Conservation (phyloP, 2,329 filamentous ascomycete species). For the Exophiala mesophila region DNA sequence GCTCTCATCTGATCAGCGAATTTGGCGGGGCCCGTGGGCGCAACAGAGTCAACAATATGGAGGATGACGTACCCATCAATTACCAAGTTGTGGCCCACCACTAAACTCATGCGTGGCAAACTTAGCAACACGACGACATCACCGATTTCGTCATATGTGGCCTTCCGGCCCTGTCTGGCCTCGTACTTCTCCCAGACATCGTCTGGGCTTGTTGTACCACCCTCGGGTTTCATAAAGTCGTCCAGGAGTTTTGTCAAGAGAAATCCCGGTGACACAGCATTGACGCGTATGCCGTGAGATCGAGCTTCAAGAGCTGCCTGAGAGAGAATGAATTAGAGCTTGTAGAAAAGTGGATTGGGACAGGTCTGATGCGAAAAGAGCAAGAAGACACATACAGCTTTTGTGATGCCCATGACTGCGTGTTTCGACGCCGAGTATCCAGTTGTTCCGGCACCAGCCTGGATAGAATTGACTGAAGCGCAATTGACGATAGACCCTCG, state of each 20-base stretch:
- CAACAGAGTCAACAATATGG: background rate
- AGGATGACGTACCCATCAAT: slow-evolving; percentile 16
- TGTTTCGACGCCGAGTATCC: slow-evolving; percentile 22
- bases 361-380: too few relatives aligned
- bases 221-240: slow-evolving; percentile 9
- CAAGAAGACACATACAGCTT: slow-evolving; percentile 13
- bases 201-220: slow-evolving; percentile 1
- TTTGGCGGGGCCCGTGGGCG: background rate
- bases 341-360: too few relatives aligned
- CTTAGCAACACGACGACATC: slow-evolving; percentile 21
- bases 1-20: background rate
- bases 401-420: slow-evolving; percentile 20
- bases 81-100: slow-evolving; percentile 21
- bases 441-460: slow-evolving; percentile 17
- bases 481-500: slow-evolving; percentile 41
- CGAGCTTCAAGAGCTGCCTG: slow-evolving; percentile 18
- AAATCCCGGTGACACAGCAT: slow-evolving; percentile 19
- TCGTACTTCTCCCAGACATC: slow-evolving; percentile 17
- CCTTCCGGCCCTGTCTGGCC: slow-evolving; percentile 18
- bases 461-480: slow-evolving; percentile 23
- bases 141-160: slow-evolving; percentile 18
- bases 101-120: slow-evolving; percentile 18
- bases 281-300: slow-evolving; percentile 13
- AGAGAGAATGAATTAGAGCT: too few relatives aligned
- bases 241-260: slow-evolving; percentile 21